A percentile compares a stretch with the other conserved stretches of the same genome.
Conservation (phyloP, 495 filamentous ascomycete species). For the Extremus antarcticus region DNA sequence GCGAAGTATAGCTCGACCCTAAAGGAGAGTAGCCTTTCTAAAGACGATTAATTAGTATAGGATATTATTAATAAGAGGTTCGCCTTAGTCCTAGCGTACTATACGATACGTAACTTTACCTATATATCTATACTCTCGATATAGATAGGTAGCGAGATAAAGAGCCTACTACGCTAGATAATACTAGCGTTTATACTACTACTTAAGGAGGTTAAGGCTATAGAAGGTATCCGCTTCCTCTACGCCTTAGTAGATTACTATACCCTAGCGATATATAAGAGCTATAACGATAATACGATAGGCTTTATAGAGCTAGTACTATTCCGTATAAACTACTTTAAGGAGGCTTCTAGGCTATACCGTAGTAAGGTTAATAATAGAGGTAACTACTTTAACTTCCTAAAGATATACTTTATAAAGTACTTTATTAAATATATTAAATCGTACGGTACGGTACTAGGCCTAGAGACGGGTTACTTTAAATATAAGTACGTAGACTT, state of each 20-base stretch:
- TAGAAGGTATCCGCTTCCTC: background rate
- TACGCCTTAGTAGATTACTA: background rate
- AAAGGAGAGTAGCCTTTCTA: background rate
- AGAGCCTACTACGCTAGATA: background rate
- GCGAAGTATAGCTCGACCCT: background rate
- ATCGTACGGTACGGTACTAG: background rate
- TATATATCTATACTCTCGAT: background rate
- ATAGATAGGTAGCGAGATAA: background rate
- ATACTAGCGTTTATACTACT: slow-evolving; percentile 2
- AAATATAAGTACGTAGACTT: background rate
- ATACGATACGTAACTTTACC: background rate
- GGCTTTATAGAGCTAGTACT: background rate
- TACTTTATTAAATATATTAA: background rate
- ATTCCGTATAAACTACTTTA: background rate
- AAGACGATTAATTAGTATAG: background rate
- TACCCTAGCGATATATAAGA: background rate
- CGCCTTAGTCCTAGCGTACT: background rate
- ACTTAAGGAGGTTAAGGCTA: background rate
- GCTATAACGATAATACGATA: background rate
- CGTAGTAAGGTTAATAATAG: background rate
- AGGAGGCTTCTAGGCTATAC: background rate
- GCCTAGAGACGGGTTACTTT: background rate
- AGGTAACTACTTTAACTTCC: slow-evolving; percentile 1
- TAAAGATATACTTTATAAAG: background rate
- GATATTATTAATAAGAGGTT: background rate